These are phyloP conservation scores for Pythium periplocum DNA, from an alignment of 352 stramenopile species.

Conservation along the genomic window DNA sequence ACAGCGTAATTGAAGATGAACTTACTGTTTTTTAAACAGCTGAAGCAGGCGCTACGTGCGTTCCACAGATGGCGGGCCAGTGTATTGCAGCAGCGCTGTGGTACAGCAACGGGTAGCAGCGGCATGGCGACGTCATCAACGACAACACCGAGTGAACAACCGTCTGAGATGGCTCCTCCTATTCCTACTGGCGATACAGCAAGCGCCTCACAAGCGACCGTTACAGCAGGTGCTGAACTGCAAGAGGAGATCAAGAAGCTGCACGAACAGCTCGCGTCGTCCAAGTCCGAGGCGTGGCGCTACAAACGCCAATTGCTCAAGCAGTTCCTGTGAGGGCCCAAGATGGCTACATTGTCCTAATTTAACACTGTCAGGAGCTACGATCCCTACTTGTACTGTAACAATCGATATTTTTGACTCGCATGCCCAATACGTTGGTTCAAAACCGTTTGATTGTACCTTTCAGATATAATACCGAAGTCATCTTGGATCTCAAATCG, in stretches of 20 bases:
- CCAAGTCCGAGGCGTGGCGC: slow-evolving; percentile 63
- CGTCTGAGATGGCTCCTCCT: not conserved
- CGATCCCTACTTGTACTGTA: not conserved
- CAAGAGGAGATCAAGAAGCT: slow-evolving; percentile 67
- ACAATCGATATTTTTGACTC: no score
- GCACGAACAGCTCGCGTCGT: slow-evolving; percentile 55
- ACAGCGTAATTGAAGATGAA: no score
- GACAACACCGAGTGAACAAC: not conserved
- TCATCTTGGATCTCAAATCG: no score
- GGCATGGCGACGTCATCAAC: not conserved
- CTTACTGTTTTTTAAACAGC: not conserved
- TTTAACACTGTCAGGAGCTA: slow-evolving; percentile 1
- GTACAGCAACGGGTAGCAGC: no score
- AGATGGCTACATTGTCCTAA: slow-evolving; percentile 2
- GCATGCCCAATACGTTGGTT: no score
- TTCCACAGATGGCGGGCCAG: slow-evolving; percentile 8
- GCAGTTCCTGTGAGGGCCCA: slow-evolving; percentile 44
- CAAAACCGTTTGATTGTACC: no score
- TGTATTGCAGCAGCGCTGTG: no score
- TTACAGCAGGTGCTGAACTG: slow-evolving; percentile 19
- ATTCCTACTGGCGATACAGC: not conserved
- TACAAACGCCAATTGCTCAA: slow-evolving; percentile 80
- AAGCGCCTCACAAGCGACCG: not conserved
- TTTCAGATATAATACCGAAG: no score
- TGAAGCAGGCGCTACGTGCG: slow-evolving; percentile 9